Base-by-base conservation (phyloP, 1,284 basidiomycete genomes). In the Macrocystidia cucumis region DNA sequence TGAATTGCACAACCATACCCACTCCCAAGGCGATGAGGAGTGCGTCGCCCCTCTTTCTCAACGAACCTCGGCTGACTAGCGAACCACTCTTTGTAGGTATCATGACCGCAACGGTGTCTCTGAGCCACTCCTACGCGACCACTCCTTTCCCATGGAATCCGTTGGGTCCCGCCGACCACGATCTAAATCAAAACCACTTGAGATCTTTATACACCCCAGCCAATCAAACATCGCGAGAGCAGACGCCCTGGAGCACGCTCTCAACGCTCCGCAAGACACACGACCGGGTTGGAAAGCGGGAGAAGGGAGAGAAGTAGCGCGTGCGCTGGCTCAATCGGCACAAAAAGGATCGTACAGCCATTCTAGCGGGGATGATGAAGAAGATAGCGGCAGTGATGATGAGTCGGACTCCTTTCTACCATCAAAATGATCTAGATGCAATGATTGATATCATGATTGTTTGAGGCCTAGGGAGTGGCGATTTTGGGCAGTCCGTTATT, bases 211-310 rank as follows among this genome's bases (percentile, higher is more conserved):
- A 33, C 78, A 80, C 45, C 77, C 79, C 1, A 56, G 52, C 24
- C 50, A 76, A 25, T 78, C 74, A 23, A 79, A 79, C 47, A 45
- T 78, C 39, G 73, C 74, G 4, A 71, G 78, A 21, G 78, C 79
- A 3, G 78, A 81, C 41, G 74, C 73, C 0, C 53, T 70, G 27
- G 64, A 75, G 46, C n/a, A n/a, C n/a, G n/a, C n/a, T n/a, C n/a
- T n/a, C n/a, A n/a, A n/a, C n/a, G n/a, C n/a, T n/a, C n/a, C n/a
- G n/a, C n/a, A n/a, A n/a, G n/a, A n/a, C n/a, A n/a, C n/a, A n/a
- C n/a, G n/a, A n/a, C n/a, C n/a, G n/a, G n/a, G n/a, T n/a, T 54
- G 56, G 53, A 43, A 49, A 32, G 40, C 44, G 13, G 54, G 52
- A 6, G 48, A 47, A 26, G 54, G 50, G 12, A 44, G 37, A 38